These are phyloP conservation scores for Blastobotrys ciferrii DNA, from an alignment of 1,139 yeast species.

Conservation along the genomic window DNA sequence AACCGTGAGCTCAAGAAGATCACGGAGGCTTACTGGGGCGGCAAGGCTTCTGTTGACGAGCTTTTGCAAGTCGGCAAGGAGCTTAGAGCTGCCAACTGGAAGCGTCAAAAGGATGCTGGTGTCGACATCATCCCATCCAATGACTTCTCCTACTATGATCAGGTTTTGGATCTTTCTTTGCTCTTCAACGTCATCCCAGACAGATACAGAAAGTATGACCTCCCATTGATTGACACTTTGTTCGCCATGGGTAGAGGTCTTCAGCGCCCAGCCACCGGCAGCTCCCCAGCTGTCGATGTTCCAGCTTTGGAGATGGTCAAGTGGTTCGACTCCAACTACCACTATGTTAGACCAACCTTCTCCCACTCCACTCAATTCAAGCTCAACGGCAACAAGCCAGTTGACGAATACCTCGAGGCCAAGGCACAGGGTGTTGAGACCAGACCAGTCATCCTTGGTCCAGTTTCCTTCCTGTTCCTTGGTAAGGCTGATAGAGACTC, in stretches of 20 bases:
- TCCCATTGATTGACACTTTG: slow-evolving; percentile 85
- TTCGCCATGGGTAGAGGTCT: slow-evolving; percentile 99
- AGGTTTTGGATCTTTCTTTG: slow-evolving; percentile 87
- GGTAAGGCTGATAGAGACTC: slow-evolving; percentile 99
- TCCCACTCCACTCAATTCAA: slow-evolving; percentile 93
- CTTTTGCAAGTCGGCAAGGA: slow-evolving; percentile 91
- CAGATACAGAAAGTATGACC: slow-evolving; percentile 89
- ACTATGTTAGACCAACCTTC: slow-evolving; percentile 98
- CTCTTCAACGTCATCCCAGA: slow-evolving; percentile 95
- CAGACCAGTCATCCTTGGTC: slow-evolving; percentile 96
- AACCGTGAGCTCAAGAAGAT: slow-evolving; percentile 98
- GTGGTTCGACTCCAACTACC: slow-evolving; percentile 99
- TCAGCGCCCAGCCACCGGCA: slow-evolving; percentile 91
- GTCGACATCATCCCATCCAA: slow-evolving; percentile 96
- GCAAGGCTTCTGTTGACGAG: slow-evolving; percentile 85
- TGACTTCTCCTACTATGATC: slow-evolving; percentile 98
- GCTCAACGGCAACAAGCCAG: slow-evolving; percentile 94
- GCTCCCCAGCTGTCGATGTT: slow-evolving; percentile 89
- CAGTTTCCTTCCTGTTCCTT: slow-evolving; percentile 87
- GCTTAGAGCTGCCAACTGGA: slow-evolving; percentile 96
- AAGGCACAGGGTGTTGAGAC: slow-evolving; percentile 94
- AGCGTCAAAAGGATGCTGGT: slow-evolving; percentile 95
- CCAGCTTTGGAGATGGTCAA: slow-evolving; percentile 99
- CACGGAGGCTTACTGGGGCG: slow-evolving; percentile 98
- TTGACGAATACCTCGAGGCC: slow-evolving; percentile 96